These are phyloP conservation scores for Xylariaceae sp. DNA, from an alignment of 2,329 filamentous ascomycete species.

Conservation along the genomic window DNA sequence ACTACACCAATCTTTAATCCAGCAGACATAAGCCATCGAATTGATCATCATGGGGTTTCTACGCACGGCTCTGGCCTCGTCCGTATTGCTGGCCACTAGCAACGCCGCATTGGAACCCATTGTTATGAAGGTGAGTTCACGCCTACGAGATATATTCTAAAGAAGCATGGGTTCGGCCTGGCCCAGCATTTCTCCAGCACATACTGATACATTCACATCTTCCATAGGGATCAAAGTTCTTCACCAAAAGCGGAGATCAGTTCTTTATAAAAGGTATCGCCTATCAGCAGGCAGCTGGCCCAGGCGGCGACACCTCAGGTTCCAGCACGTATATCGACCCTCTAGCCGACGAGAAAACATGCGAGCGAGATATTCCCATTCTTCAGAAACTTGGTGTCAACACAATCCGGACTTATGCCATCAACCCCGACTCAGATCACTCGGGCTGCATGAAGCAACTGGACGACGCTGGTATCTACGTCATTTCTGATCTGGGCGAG, in stretches of 20 bases:
- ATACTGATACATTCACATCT: constrained; percentile 4
- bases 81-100: constrained; percentile 29
- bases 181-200: background rate
- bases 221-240: constrained; percentile 49
- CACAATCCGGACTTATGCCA: constrained; percentile 72
- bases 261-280: constrained; percentile 69
- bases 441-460: constrained; percentile 66
- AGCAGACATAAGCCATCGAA: background rate
- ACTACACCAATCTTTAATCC: background rate
- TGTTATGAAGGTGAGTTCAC: constrained; percentile 30
- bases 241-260: constrained; percentile 56
- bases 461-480: constrained; percentile 69
- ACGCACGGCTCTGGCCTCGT: constrained; percentile 29
- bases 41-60: constrained; percentile 28
- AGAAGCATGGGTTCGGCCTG: too few species aligned
- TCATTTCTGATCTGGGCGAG: constrained; percentile 69
- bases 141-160: too few species aligned
- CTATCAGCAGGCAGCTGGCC: constrained; percentile 63
- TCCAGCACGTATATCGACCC: constrained; percentile 61
- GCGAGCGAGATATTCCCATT: constrained; percentile 67
- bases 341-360: constrained; percentile 56
- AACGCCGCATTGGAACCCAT: constrained; percentile 32
- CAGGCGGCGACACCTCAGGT: constrained; percentile 35
- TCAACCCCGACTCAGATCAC: constrained; percentile 65
- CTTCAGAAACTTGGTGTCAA: constrained; percentile 66